A percentile compares a stretch with the other conserved stretches of the same genome.
phyloP scores from a whole-genome alignment of 1,284 basidiomycete genomes.

The Cutaneotrichosporon mucoides region DNA sequence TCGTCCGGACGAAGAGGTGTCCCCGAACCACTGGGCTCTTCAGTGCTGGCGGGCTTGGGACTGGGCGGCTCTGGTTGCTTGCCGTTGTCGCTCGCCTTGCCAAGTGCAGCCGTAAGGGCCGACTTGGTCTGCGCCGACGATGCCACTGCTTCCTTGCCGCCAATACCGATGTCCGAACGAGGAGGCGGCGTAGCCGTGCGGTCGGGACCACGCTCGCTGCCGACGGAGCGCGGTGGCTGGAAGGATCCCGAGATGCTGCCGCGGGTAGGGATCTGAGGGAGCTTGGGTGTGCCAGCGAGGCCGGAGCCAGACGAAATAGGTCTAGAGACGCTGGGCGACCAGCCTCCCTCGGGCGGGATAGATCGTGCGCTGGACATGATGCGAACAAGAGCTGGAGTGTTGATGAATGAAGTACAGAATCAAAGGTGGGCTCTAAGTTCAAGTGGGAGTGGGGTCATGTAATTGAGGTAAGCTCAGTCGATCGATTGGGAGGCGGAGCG shows the following conservation, averaged over 20 bases:
- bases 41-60: not conserved
- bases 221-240: not conserved
- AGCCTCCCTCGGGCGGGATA: not conserved
- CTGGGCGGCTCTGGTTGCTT: not conserved
- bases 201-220: not conserved
- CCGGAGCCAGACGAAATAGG: not conserved
- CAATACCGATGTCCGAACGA: constrained; percentile 4
- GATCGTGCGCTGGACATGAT: not conserved
- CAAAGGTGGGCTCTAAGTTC: too few species aligned
- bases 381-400: not conserved
- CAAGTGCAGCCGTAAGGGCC: constrained; percentile 10
- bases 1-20: constrained; percentile 24
- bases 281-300: constrained; percentile 10
- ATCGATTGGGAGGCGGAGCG: too few species aligned
- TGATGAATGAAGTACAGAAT: too few species aligned
- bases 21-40: not conserved
- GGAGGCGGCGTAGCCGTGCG: not conserved
- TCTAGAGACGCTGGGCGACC: not conserved
- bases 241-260: constrained; percentile 4
- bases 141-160: constrained; percentile 4
- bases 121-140: not conserved
- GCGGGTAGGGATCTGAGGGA: constrained; percentile 15
- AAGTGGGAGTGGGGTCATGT: too few species aligned
- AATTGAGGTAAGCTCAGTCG: too few species aligned
- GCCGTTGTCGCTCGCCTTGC: not conserved